These are phyloP conservation scores for Globisporangium abappressorium DNA, from an alignment of 352 stramenopile genomes.

Conservation along the genomic window DNA sequence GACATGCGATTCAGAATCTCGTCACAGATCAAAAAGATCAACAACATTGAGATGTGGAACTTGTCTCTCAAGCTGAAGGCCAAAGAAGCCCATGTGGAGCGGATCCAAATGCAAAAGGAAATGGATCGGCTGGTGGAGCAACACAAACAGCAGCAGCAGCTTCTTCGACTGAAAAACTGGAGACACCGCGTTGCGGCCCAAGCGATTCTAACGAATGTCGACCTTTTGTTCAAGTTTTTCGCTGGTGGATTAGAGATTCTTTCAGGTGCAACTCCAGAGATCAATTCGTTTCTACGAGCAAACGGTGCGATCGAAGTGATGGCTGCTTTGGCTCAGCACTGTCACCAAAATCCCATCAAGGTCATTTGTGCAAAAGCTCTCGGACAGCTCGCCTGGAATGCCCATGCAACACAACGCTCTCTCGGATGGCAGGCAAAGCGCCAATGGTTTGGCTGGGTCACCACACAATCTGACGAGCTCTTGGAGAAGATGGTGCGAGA, in stretches of 20 bases:
- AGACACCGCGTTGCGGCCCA: slow-evolving; percentile 65
- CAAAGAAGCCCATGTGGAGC: slow-evolving; percentile 53
- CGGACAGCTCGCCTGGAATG: slow-evolving; percentile 64
- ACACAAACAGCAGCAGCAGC: slow-evolving; percentile 63
- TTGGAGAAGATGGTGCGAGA: slow-evolving; percentile 27
- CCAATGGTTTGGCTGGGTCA: slow-evolving; percentile 59
- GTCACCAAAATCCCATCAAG: slow-evolving; percentile 31
- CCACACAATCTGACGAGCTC: slow-evolving; percentile 31
- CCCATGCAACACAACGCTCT: slow-evolving; percentile 47
- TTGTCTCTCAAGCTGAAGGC: slow-evolving; percentile 66
- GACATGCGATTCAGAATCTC: slow-evolving; percentile 75
- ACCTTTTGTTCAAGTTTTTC: slow-evolving; percentile 69
- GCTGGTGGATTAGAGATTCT: slow-evolving; percentile 53
- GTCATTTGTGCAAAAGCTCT: slow-evolving; percentile 51
- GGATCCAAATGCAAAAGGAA: slow-evolving; percentile 44
- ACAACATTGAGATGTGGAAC: slow-evolving; percentile 82
- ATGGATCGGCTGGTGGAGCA: slow-evolving; percentile 39
- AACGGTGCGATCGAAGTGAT: slow-evolving; percentile 71
- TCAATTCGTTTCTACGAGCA: slow-evolving; percentile 49
- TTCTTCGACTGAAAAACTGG: slow-evolving; percentile 68
- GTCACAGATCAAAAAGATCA: slow-evolving; percentile 66
- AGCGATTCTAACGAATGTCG: slow-evolving; percentile 59
- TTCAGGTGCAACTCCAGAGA: slow-evolving; percentile 37
- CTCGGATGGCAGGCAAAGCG: slow-evolving; percentile 69
- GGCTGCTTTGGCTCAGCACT: slow-evolving; percentile 38